Base-by-base conservation (phyloP, 2,329 filamentous ascomycete genomes). In the Metarhizium brunneum region DNA sequence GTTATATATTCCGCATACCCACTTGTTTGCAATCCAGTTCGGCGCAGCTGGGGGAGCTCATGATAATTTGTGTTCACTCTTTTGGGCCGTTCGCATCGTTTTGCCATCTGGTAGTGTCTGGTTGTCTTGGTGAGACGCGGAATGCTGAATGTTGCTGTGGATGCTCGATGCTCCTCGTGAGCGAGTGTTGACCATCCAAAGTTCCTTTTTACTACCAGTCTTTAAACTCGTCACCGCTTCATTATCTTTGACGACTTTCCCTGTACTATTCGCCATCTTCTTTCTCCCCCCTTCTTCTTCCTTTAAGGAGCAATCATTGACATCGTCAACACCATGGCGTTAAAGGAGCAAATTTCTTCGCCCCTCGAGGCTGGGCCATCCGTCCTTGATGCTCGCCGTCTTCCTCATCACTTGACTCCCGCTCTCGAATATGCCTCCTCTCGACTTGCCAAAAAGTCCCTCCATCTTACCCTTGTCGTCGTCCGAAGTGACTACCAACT, bases 331-430 rank as follows among this genome's bases (percentile, higher is more conserved):
- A 57, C 40, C 61, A 77, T 79, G 73, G 64, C 73, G 43, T 72
- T 79, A 64, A 85, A 83, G 69, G 71, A 75, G 55, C 73, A 71
- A 56, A 86, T 86, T 62, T 85, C 83, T 1, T 78, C 81, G 52
- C 83, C 83, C 14, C 75, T 86, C 56, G 83, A 85, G 72, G 82
- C 83, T 32, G 82, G 82, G 18, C 71, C 73, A 47, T 85, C 82
- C 20, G 72, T 85, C 54, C 76, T 84, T 57, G 79, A 84, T 61
- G 71, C 73, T 38, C 76, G 82, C 60, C 76, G 78, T 57, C 73
- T 86, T n/a, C 82, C 83, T 2, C 68, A 75, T n/a, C 72, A 75
- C 47, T 66, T 85, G 54, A 74, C 69, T 11, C 73, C 75, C 4
- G 81, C 81, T 30, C 75, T 86, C 35, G 81, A 84, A 56, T 82